Evolutionary conservation across 352 stramenopile species (phyloP).

Genomic region (Phytopythium aichiense): DNA sequence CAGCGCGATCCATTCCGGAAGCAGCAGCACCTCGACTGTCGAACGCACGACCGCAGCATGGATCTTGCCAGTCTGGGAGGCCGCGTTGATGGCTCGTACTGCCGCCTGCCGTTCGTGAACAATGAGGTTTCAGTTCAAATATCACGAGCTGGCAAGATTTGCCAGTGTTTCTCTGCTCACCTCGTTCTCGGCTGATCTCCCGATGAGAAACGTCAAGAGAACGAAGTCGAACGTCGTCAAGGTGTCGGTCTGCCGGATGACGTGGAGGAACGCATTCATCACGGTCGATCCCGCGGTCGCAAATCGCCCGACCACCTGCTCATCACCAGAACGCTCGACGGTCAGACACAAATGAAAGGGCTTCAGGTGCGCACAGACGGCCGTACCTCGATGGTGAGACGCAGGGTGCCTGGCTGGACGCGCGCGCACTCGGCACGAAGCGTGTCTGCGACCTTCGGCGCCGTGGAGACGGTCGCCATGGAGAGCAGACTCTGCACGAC

Average conservation of each 20-base stretch:
- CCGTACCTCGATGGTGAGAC: conserved; percentile 47
- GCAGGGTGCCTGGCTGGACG: conserved; percentile 41
- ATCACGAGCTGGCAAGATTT: not conserved
- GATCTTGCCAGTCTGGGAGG: conserved; percentile 34
- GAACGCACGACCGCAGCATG: conserved; percentile 29
- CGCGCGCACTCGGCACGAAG: conserved; percentile 62
- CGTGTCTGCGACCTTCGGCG: conserved; percentile 39
- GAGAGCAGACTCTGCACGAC: conserved; percentile 74
- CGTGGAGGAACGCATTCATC: conserved; percentile 39
- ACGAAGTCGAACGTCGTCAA: conserved; percentile 61
- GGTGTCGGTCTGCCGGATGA: conserved; percentile 38
- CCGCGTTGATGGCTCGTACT: conserved; percentile 34
- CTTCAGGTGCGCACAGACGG: no score
- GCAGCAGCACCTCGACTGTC: conserved; percentile 23
- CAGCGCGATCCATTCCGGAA: conserved; percentile 36
- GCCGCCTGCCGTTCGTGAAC: conserved; percentile 19
- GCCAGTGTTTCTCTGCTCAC: conserved; percentile 11
- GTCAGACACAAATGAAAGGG: not conserved
- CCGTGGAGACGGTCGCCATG: conserved; percentile 55
- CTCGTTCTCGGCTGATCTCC: conserved; percentile 60
- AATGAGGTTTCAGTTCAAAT: not conserved
- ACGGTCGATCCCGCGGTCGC: conserved; percentile 43
- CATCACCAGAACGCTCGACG: not conserved
- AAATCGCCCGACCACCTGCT: conserved; percentile 54
- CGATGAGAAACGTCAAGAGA: conserved; percentile 56